These are phyloP conservation scores for Starmerella cellae DNA, from an alignment of 805 yeast genomes.

Conservation along the genomic window DNA sequence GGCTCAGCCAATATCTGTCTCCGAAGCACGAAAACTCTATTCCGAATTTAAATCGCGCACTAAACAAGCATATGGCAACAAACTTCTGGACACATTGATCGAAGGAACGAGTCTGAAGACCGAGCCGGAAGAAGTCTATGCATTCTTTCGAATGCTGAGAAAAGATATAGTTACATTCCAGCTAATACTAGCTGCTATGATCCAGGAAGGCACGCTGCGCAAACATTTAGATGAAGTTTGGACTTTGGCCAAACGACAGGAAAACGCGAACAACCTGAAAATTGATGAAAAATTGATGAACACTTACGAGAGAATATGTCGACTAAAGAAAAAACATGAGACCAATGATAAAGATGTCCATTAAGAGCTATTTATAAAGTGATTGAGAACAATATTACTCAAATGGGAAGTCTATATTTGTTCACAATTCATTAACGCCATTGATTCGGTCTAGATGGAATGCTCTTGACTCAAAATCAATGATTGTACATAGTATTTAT, in stretches of 20 bases:
- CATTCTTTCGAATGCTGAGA: conserved; percentile 18
- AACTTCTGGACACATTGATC: conserved; percentile 9
- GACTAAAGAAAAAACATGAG: neutral
- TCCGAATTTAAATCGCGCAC: conserved; percentile 8
- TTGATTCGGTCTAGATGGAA: too few species aligned
- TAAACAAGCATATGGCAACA: conserved; percentile 18
- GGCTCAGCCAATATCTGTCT: conserved; percentile 11
- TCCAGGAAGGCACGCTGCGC: conserved; percentile 7
- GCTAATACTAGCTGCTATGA: conserved; percentile 21
- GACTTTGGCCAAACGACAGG: conserved; percentile 17
- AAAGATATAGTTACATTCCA: conserved; percentile 22
- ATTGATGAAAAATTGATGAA: conserved; percentile 19
- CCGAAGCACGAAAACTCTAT: conserved; percentile 18
- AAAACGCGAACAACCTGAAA: conserved; percentile 16
- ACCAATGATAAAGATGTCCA: neutral
- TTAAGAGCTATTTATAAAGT: too few species aligned
- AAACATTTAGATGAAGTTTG: conserved; percentile 13
- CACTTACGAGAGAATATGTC: conserved; percentile 6
- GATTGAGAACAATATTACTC: too few species aligned
- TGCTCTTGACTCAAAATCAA: too few species aligned
- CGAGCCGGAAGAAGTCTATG: conserved; percentile 11
- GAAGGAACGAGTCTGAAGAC: neutral
- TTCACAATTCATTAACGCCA: too few species aligned
- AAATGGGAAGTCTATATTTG: too few species aligned
- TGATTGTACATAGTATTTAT: too few species aligned